phyloP scores from a whole-genome alignment of 345 rosid genomes.

The Eucalyptus regnans region DNA sequence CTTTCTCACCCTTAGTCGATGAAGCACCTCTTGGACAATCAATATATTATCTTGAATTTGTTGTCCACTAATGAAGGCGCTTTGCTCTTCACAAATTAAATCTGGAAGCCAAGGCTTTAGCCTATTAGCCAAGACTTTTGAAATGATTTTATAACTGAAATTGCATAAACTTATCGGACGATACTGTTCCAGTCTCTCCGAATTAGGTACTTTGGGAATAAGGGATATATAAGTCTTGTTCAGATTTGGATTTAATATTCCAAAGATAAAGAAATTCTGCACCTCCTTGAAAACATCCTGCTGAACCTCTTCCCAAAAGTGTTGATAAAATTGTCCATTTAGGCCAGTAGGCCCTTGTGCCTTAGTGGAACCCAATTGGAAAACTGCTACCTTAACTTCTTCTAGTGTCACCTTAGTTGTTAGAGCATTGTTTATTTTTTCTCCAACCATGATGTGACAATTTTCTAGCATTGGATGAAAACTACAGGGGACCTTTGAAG shows the following conservation, averaged over 20 bases:
- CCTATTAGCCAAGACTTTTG: background rate
- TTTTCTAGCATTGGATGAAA: background rate
- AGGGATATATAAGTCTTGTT: background rate
- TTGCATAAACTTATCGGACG: background rate
- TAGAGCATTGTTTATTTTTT: background rate
- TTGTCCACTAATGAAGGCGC: background rate
- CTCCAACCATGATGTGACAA: background rate
- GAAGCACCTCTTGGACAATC: background rate
- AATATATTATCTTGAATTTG: background rate
- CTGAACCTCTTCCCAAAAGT: background rate
- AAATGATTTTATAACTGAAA: background rate
- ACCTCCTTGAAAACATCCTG: background rate
- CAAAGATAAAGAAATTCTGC: background rate
- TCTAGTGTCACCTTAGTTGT: background rate
- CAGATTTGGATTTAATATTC: background rate
- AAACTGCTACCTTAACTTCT: background rate
- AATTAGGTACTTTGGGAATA: background rate
- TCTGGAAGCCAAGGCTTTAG: background rate
- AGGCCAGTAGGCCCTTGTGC: background rate
- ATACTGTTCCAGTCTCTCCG: background rate
- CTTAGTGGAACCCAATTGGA: background rate
- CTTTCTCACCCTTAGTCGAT: background rate
- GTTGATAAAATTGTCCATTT: background rate
- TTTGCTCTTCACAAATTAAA: background rate
- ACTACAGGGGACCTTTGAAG: fast-evolving